Percentiles rank a stretch among this genome's conserved stretches.
phyloP scores from a whole-genome alignment of 768 basidiomycete species.

The Tricholoma hemisulphureum region DNA sequence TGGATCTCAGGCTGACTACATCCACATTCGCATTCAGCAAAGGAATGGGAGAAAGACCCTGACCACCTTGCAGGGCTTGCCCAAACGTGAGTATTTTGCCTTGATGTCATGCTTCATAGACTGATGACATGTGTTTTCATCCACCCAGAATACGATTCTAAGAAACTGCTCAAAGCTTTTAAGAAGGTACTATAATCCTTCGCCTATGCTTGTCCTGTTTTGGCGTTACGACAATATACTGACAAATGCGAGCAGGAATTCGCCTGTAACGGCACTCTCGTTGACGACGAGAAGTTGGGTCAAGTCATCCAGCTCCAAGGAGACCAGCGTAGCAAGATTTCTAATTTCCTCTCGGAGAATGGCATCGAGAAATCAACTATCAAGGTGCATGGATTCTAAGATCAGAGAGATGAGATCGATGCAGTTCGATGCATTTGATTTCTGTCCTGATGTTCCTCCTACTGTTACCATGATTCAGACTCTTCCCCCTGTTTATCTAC shows the following conservation, averaged over 20 bases:
- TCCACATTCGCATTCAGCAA: conserved; percentile 98
- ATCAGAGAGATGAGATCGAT: background rate
- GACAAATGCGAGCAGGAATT: conserved; percentile 65
- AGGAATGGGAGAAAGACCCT: conserved; percentile 98
- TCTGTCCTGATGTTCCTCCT: conserved; percentile 2
- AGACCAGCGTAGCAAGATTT: conserved; percentile 92
- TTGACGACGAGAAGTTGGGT: conserved; percentile 94
- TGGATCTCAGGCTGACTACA: conserved; percentile 78
- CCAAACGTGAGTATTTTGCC: conserved; percentile 62
- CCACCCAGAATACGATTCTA: conserved; percentile 83
- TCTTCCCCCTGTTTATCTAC: background rate
- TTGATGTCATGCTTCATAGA: background rate
- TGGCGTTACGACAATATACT: background rate
- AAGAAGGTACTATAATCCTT: conserved; percentile 77
- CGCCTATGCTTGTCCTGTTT: background rate
- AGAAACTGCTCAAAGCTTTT: conserved; percentile 98
- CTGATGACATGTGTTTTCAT: conserved; percentile 9
- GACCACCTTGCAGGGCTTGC: conserved; percentile 95
- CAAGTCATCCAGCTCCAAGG: conserved; percentile 98
- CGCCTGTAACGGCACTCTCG: conserved; percentile 96
- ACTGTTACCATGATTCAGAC: background rate
- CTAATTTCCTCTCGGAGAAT: conserved; percentile 80
- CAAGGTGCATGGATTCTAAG: conserved; percentile 87
- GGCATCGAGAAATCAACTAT: conserved; percentile 75
- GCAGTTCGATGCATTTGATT: conserved; percentile 7